Base-by-base conservation (phyloP, 169 alveolate species). In the Eimeria falciformis region DNA sequence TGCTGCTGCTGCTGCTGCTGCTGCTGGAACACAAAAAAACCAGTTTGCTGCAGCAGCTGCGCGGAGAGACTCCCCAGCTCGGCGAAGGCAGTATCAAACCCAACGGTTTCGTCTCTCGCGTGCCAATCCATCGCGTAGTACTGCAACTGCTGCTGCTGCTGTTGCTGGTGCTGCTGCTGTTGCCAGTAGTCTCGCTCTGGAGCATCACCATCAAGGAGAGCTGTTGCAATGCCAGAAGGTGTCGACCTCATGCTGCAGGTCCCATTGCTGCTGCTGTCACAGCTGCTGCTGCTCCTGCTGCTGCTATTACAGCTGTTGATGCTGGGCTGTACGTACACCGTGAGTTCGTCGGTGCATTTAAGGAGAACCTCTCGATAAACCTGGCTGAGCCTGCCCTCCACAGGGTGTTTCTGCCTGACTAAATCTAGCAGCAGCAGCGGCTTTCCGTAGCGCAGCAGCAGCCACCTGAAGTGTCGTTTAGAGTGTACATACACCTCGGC, bases 101-200 rank as follows among this genome's bases (percentile, higher is more conserved):
- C 92, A 9, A 68, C 75, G 23, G 69, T 12, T 14, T 68, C 68
- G 92, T 65, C 62, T 17, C 85, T 69, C 37, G 45, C 86, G 23
- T 86, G 92, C 92, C 92, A 86, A 27, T 86, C 92, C 75, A 86
- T 50, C 21, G 43, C 75, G 23, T 86, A 50, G 85, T 86, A 86
- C 6, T 18, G 25, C 7, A 86, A 73, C 29, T 86, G 47, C 25
- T 65, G 86, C 25, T 46, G 21, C 47, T 23, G 68, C 86, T 25
- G 69, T 46, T 77, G 68, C 86, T 77, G 86, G 69, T 77, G 69
- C 86, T 77, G 86, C 69, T 77, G 86, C 53, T 69, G 81, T 55
- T 33, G 81, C 55, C 27, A 3, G 69, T 55, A 46, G 46, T 17
- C 4, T n/a, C 45, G 37, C 50, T 77, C 69, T 23, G 69, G 69